These are phyloP conservation scores for Mycena galopus DNA, from an alignment of 768 basidiomycete species.

Conservation along the genomic window DNA sequence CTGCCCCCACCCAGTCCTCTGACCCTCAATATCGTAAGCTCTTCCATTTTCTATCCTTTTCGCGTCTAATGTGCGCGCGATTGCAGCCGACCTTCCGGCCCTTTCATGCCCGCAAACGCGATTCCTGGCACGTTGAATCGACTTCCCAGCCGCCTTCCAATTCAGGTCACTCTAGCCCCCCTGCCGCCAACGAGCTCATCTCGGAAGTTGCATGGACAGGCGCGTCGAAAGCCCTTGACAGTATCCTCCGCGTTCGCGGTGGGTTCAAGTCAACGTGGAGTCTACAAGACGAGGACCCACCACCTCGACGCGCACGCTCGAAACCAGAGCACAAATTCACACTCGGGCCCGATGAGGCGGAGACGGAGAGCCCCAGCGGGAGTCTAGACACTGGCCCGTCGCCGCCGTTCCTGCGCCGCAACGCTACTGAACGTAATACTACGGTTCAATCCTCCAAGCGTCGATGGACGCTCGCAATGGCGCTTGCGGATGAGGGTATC, in stretches of 20 bases:
- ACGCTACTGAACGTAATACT: no score
- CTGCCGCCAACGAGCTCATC: conserved; percentile 10
- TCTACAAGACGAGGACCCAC: not conserved
- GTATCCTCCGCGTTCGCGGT: conserved; percentile 2
- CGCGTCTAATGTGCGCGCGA: not conserved
- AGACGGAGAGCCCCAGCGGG: conserved; percentile 22
- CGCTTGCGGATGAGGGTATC: conserved; percentile 54
- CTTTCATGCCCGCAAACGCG: conserved; percentile 32
- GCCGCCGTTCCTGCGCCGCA: conserved; percentile 24
- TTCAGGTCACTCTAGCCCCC: conserved; percentile 7
- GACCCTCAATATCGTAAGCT: conserved; percentile 20
- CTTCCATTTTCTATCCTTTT: not conserved
- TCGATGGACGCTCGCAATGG: conserved; percentile 49
- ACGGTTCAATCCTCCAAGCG: conserved; percentile 21
- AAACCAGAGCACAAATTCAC: conserved; percentile 16
- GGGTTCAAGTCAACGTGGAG: conserved; percentile 34
- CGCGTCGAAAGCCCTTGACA: not conserved
- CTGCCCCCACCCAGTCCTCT: conserved; percentile 28
- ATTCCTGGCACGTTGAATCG: conserved; percentile 30
- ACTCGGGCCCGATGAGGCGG: not conserved
- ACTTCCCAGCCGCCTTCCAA: conserved; percentile 2
- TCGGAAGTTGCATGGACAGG: conserved; percentile 29
- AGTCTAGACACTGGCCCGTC: not conserved
- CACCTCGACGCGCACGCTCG: not conserved
- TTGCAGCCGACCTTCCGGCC: conserved; percentile 27